Evolutionary conservation across 257 asterid species (phyloP).

Genomic region (Fraxinus cuspidata): DNA sequence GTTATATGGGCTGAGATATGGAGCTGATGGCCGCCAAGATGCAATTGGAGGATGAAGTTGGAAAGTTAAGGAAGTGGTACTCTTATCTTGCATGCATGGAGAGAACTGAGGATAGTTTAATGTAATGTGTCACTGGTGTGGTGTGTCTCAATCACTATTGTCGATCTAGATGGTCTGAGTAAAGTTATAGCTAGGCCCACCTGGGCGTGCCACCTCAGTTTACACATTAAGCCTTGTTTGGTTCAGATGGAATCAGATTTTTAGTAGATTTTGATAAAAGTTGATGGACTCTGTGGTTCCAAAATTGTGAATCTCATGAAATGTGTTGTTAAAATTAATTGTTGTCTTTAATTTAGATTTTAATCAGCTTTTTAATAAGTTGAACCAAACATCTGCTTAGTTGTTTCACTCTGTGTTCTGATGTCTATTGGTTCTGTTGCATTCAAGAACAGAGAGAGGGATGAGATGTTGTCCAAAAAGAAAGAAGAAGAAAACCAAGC

Average conservation of each 20-base stretch:
- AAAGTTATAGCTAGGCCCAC: too few species aligned
- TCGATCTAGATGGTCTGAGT: too few species aligned
- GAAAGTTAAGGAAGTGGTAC: constrained; percentile 36
- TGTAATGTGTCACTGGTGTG: neutral
- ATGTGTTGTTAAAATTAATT: too few species aligned
- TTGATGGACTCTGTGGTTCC: too few species aligned
- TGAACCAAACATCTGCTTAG: neutral
- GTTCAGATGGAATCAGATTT: too few species aligned
- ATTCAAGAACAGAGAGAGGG: constrained; percentile 53
- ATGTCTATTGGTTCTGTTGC: constrained; percentile 15
- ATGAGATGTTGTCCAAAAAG: constrained; percentile 40
- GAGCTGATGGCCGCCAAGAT: constrained; percentile 36
- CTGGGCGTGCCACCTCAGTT: too few species aligned
- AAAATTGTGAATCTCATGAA: too few species aligned
- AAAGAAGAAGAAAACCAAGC: constrained; percentile 47
- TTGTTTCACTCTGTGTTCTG: neutral
- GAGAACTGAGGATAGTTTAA: neutral
- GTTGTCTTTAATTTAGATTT: too few species aligned
- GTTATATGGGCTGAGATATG: neutral
- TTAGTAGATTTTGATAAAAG: too few species aligned
- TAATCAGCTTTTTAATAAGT: too few species aligned
- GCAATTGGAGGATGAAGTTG: constrained; percentile 36
- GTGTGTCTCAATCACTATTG: too few species aligned
- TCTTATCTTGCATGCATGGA: neutral
- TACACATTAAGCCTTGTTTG: too few species aligned